A percentile compares a stretch with the other conserved stretches of the same genome.
phyloP scores from a whole-genome alignment of 176 grass and related monocot species.

The Carex pumila region DNA sequence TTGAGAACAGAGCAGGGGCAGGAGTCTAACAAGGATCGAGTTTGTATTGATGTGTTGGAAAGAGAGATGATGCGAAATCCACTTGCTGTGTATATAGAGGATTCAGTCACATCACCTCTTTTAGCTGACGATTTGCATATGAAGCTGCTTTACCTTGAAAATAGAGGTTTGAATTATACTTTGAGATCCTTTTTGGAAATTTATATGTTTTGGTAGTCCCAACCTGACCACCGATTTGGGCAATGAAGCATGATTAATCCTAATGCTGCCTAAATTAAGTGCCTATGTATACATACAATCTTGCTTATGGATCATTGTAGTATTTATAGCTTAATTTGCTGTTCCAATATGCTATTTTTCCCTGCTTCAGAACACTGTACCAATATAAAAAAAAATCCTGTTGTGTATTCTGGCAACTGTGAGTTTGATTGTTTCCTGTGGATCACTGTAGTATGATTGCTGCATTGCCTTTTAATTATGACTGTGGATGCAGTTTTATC shows the following conservation, averaged over 20 bases:
- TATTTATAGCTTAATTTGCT: neutral
- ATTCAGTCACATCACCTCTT: slow-evolving; percentile 87
- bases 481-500: neutral
- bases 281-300: neutral
- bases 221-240: neutral
- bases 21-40: slow-evolving; percentile 92
- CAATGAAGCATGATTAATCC: neutral
- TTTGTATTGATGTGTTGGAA: slow-evolving; percentile 92
- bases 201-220: neutral
- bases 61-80: slow-evolving; percentile 86
- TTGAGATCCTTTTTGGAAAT: neutral
- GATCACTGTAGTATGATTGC: neutral
- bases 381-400: neutral
- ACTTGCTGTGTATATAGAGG: slow-evolving; percentile 42
- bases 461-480: neutral
- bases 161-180: slow-evolving; percentile 57
- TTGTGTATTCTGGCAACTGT: neutral
- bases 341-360: neutral
- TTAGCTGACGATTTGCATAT: slow-evolving; percentile 82
- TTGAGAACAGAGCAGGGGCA: slow-evolving; percentile 59
- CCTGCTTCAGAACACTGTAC: neutral
- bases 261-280: neutral
- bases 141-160: slow-evolving; percentile 96
- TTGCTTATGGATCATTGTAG: neutral
- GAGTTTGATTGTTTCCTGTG: neutral